Base-by-base conservation (phyloP, 169 alveolate genomes). In the Blepharisma undulans region DNA sequence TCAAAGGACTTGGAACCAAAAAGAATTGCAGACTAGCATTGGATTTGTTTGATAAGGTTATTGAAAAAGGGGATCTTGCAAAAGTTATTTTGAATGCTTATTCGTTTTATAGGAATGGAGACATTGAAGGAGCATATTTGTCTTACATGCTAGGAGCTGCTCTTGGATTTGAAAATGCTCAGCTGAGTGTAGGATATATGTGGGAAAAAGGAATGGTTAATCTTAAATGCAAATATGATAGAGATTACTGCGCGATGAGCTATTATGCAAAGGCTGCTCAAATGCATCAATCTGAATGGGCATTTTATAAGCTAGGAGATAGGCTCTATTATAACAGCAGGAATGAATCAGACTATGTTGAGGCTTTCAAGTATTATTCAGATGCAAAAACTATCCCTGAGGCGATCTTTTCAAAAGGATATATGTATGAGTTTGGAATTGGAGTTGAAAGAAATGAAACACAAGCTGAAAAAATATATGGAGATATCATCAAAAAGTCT, bases 51-150 rank as follows among this genome's bases (percentile, higher is more conserved):
- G 29, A 82, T 1, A 22, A 82, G 29, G 78, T 82, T 22, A 82
- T 59, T 36, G 71, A 25, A 36, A 82, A 30, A 60, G 30, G 78
- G 7, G 36, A 59, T 21, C 7, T 48, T 7, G 33, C 71, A 21
- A 82, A 32, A 82, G 8, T 25, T 2, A 33, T 33, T 16, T 72
- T 32, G 36, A 82, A 82, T 3, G 89, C 89, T 12, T 60, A 48
- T 59, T 22, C 27, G n/a, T 25, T 82, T 27, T 82, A 36, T 30
- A 1, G 25, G 0, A 36, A 60, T 82, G 77, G 76, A 30, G 89
- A 82, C 32, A 21, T 34, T 14, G 78, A 82, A 59, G 89, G 89
- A 36, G 89, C 89, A 7, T 82, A 25, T 82, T 59, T 32, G 89
- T 22, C 27, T 30, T 34, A 22, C 32, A n/a, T 60, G 22, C 14